These are phyloP conservation scores for Mortierella sp. DNA, from an alignment of 371 early-diverging fungal genomes.

Conservation along the genomic window DNA sequence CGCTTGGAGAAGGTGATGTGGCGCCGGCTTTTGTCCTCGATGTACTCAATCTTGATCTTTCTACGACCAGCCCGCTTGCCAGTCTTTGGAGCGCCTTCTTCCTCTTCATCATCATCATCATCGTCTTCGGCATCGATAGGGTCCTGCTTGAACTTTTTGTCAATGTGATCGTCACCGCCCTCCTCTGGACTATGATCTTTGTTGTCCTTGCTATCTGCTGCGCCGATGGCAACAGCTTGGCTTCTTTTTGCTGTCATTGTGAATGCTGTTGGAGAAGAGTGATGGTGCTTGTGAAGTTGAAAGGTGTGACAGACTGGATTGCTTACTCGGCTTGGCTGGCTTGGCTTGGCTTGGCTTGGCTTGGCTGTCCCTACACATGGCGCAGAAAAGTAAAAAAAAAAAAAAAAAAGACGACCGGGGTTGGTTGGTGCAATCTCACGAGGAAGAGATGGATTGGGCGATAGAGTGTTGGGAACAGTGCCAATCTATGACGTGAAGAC, in stretches of 20 bases:
- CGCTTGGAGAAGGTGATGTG: conserved; percentile 98
- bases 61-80: conserved; percentile 85
- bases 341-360: too few relatives aligned
- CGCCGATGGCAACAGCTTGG: conserved; percentile 8
- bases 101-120: conserved; percentile 54
- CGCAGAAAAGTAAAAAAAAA: background rate
- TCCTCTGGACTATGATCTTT: conserved; percentile 8
- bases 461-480: too few relatives aligned
- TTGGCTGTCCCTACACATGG: too few relatives aligned
- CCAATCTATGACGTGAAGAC: too few relatives aligned
- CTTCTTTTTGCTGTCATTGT: conserved; percentile 21
- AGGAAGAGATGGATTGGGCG: too few relatives aligned
- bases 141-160: conserved; percentile 42
- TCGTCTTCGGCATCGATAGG: conserved; percentile 29
- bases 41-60: conserved; percentile 98
- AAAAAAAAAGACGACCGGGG: background rate
- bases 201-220: background rate
- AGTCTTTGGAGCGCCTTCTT: conserved; percentile 59
- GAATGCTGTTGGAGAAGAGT: too few relatives aligned
- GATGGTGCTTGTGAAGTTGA: too few relatives aligned
- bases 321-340: too few relatives aligned
- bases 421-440: background rate
- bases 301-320: too few relatives aligned
- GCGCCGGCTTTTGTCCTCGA: conserved; percentile 94
- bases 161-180: conserved; percentile 23